phyloP scores from a whole-genome alignment of 306 rosid genomes.

The Pterocarpus santalinus region DNA sequence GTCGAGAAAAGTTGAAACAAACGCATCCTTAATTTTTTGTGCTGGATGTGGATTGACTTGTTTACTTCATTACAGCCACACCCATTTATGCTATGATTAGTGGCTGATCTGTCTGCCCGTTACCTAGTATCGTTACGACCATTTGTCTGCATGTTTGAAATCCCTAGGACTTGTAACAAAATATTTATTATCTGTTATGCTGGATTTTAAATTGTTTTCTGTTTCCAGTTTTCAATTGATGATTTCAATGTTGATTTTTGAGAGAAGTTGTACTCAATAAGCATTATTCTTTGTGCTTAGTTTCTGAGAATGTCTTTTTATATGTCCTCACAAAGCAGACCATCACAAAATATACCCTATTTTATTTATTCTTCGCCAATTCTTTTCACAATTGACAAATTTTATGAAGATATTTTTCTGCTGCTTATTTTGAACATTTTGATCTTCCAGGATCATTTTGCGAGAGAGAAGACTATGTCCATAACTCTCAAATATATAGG shows the following conservation, averaged over 20 bases:
- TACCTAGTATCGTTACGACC: too few species aligned
- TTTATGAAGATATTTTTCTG: slow-evolving; percentile 7
- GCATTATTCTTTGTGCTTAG: background rate
- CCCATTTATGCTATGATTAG: too few species aligned
- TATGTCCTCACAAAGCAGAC: background rate
- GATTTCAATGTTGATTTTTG: background rate
- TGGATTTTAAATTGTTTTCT: too few species aligned
- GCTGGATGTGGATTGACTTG: slow-evolving; percentile 12
- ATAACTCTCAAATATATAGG: slow-evolving; percentile 95
- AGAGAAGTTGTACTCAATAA: background rate
- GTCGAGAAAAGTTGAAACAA: too few species aligned
- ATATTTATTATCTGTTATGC: background rate
- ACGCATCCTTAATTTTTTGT: background rate
- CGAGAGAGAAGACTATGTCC: slow-evolving; percentile 52
- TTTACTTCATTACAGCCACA: background rate
- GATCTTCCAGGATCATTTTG: slow-evolving; percentile 80
- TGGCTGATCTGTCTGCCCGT: too few species aligned
- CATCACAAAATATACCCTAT: background rate
- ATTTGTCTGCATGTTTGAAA: slow-evolving; percentile 1
- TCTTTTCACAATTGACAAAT: background rate
- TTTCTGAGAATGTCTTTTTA: slow-evolving; percentile 46
- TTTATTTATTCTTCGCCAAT: background rate
- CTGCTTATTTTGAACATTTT: slow-evolving; percentile 13
- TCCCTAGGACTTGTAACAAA: background rate
- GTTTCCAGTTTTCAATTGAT: background rate